Percentiles rank a stretch among this genome's conserved stretches.
Evolutionary conservation across 2,329 filamentous ascomycete species (phyloP).

Genomic region (Penicillium sp.): DNA sequence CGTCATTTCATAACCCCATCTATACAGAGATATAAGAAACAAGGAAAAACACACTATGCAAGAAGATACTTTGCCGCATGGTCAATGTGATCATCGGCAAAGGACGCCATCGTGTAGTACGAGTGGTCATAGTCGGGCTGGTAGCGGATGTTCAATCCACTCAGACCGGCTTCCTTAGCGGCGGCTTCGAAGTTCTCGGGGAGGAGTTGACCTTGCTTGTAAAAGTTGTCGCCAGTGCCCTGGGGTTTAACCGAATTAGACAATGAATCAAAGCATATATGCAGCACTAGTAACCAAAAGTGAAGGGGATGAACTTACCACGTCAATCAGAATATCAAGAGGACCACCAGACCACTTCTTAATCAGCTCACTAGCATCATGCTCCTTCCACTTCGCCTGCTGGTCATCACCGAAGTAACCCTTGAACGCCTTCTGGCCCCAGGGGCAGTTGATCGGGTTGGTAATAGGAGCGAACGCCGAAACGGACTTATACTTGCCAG

Average conservation of each 20-base stretch:
- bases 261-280: background rate
- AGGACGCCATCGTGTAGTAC: constrained; percentile 93
- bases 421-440: constrained; percentile 92
- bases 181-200: constrained; percentile 89
- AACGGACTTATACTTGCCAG: constrained; percentile 83
- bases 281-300: background rate
- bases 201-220: constrained; percentile 87
- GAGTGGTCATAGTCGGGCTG: constrained; percentile 94
- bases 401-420: constrained; percentile 83
- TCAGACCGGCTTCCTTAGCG: constrained; percentile 71
- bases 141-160: constrained; percentile 75
- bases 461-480: constrained; percentile 88
- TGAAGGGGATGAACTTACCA: constrained; percentile 56
- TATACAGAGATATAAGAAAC: constrained; percentile 3
- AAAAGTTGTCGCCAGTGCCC: constrained; percentile 95
- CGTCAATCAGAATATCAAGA: constrained; percentile 81
- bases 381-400: constrained; percentile 73
- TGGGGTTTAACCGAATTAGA: constrained; percentile 31
- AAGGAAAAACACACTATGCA: constrained; percentile 50
- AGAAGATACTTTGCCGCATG: constrained; percentile 85
- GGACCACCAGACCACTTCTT: constrained; percentile 67
- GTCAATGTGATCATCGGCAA: constrained; percentile 85
- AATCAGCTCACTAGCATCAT: constrained; percentile 90
- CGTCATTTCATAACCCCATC: background rate
- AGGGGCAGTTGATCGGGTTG: constrained; percentile 82